These are phyloP conservation scores for Pelargonium citronellum DNA, from an alignment of 441 rosid species.

Conservation along the genomic window DNA sequence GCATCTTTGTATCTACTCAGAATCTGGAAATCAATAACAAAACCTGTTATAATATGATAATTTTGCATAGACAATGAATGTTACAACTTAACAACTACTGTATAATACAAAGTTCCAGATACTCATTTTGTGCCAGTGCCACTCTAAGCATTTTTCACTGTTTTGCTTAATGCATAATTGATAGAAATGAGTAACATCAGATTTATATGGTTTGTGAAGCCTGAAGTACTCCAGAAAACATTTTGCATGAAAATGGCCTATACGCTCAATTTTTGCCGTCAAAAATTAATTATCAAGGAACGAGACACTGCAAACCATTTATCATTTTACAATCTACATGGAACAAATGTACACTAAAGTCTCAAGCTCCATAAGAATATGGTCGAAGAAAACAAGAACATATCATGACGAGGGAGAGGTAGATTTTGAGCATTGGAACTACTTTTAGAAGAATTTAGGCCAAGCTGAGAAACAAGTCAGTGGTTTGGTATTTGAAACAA, in stretches of 20 bases:
- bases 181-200: neutral
- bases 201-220: neutral
- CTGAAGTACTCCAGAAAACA: neutral
- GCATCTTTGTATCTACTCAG: neutral
- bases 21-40: slow-evolving; percentile 3
- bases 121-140: too few relatives aligned
- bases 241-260: neutral
- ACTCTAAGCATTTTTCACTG: too few relatives aligned
- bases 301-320: neutral
- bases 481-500: too few relatives aligned
- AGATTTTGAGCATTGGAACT: too few relatives aligned
- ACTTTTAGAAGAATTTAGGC: too few relatives aligned
- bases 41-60: neutral
- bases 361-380: too few relatives aligned
- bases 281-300: neutral
- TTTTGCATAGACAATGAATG: neutral
- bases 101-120: too few relatives aligned
- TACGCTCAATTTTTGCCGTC: neutral
- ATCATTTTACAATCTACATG: neutral
- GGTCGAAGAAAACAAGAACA: too few relatives aligned
- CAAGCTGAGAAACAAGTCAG: too few relatives aligned
- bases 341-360: too few relatives aligned
- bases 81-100: too few relatives aligned
- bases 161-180: neutral
- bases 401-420: too few relatives aligned